Conservation (phyloP, 441 rosid genomes). For the Erodium moschatum region DNA sequence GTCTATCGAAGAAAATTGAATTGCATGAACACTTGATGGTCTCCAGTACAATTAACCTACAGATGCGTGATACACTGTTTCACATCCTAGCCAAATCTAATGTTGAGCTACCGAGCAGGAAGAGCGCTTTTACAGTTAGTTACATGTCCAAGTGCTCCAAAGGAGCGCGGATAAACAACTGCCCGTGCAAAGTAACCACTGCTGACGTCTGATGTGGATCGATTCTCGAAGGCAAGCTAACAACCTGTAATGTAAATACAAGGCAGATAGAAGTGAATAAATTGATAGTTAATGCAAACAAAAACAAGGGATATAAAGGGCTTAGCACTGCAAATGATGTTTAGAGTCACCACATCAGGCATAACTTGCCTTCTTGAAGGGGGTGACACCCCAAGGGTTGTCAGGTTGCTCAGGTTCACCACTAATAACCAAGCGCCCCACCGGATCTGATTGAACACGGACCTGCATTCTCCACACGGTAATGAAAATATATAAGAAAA, state of each 20-base stretch:
- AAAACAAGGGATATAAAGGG: not conserved
- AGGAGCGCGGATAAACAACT: conserved; percentile 83
- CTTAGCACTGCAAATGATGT: not conserved
- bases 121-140: not conserved
- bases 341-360: too few relatives aligned
- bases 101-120: not conserved
- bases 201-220: conserved; percentile 95
- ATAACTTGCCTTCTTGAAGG: conserved; percentile 53
- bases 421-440: conserved; percentile 59
- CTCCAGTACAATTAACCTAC: too few relatives aligned
- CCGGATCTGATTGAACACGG: conserved; percentile 68
- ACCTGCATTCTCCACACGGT: conserved; percentile 35
- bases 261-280: not conserved
- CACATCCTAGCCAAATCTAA: not conserved
- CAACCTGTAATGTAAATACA: conserved; percentile 48
- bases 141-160: conserved; percentile 38
- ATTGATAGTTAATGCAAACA: not conserved
- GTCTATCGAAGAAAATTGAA: not conserved
- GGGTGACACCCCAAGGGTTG: conserved; percentile 71
- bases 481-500: not conserved
- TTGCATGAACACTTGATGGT: too few relatives aligned
- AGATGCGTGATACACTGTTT: too few relatives aligned
- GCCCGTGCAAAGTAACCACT: conserved; percentile 85
- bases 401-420: conserved; percentile 58
- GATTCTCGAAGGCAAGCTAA: conserved; percentile 74